Conservation (phyloP, 163 green algal genomes). For the Coccomyxa subellipsoidea region DNA sequence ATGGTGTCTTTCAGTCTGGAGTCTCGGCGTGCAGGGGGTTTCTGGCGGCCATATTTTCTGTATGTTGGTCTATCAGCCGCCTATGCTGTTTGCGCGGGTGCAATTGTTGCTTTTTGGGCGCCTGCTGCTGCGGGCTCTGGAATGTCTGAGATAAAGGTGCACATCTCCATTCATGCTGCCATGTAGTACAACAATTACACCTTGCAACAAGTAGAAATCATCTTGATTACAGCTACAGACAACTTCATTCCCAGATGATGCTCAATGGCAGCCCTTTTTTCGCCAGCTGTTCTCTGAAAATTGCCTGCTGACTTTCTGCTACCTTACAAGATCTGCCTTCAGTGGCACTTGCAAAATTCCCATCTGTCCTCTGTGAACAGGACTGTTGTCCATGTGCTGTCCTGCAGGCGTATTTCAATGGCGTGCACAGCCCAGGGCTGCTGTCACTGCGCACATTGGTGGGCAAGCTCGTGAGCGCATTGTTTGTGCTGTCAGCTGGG, state of each 20-base stretch:
- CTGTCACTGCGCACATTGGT: neutral
- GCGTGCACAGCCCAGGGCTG: conserved; percentile 1
- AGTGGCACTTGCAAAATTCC: too few relatives aligned
- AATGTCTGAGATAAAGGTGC: neutral
- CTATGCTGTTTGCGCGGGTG: neutral
- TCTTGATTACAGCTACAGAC: too few relatives aligned
- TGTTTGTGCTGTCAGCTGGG: neutral
- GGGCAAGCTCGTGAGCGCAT: neutral
- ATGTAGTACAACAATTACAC: too few relatives aligned
- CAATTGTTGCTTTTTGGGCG: neutral
- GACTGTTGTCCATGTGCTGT: too few relatives aligned
- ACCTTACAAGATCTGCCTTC: too few relatives aligned
- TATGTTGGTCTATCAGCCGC: neutral
- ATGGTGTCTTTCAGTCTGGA: neutral
- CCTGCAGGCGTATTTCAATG: conserved; percentile 11
- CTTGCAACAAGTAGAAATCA: too few relatives aligned
- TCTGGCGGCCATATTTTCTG: neutral
- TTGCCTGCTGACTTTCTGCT: too few relatives aligned
- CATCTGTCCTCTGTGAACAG: too few relatives aligned
- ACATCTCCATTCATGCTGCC: too few relatives aligned
- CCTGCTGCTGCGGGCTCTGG: neutral
- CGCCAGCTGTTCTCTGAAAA: too few relatives aligned
- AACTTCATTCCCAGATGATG: neutral
- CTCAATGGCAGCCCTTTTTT: neutral
- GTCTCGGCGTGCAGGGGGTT: neutral